Percentiles rank a stretch among this genome's conserved stretches.
These are phyloP conservation scores for Euryodendron excelsum DNA, from an alignment of 148 eudicot species.

Conservation along the genomic window DNA sequence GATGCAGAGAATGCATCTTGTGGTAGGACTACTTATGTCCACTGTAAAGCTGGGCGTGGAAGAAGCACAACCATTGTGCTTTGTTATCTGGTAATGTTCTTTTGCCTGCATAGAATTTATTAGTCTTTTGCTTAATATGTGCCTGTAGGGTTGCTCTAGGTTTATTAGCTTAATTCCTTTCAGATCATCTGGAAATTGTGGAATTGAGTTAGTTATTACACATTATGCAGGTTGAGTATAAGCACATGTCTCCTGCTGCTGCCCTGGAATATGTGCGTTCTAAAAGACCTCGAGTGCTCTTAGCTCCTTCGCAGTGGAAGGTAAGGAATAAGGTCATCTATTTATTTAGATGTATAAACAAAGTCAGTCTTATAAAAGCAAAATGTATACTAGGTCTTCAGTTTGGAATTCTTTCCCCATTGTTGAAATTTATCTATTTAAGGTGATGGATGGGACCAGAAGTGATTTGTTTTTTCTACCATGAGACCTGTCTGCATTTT, in stretches of 20 bases:
- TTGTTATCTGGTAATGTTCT: conserved; percentile 57
- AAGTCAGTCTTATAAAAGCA: neutral
- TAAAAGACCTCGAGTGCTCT: conserved; percentile 65
- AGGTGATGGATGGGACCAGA: neutral
- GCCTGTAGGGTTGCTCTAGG: neutral
- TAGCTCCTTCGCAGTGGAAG: conserved; percentile 67
- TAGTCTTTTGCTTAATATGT: neutral
- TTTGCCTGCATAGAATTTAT: neutral
- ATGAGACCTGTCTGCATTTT: conserved; percentile 2
- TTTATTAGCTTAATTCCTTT: neutral
- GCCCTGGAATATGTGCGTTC: conserved; percentile 68
- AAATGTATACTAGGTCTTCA: neutral
- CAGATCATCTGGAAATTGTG: neutral
- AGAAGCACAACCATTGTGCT: conserved; percentile 85
- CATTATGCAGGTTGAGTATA: conserved; percentile 53
- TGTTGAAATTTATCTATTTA: neutral
- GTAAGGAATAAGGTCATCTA: conserved; percentile 22
- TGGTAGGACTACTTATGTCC: conserved; percentile 78
- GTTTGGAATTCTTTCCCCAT: neutral
- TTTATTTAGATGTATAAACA: neutral
- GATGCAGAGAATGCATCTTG: conserved; percentile 51
- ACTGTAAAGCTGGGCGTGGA: conserved; percentile 97
- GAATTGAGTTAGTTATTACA: neutral
- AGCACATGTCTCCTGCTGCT: conserved; percentile 58
- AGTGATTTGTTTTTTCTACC: too few relatives aligned